phyloP scores from a whole-genome alignment of 371 early-diverging fungal species.

The Syncephalastrum sp. region DNA sequence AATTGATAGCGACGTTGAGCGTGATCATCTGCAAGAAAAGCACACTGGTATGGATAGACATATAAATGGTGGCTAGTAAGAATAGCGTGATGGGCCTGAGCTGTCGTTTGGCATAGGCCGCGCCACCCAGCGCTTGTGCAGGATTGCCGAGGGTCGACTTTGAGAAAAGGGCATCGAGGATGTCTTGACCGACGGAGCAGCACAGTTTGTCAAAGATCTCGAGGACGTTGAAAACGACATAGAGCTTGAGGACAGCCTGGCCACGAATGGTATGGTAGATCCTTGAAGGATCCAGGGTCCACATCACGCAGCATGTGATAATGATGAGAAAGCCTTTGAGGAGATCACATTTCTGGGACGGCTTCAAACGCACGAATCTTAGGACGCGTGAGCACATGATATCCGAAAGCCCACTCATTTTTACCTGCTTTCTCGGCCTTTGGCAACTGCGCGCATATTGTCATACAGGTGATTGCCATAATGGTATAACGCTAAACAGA shows the following conservation, averaged over 20 bases:
- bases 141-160: constrained; percentile 56
- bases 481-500: constrained; percentile 65
- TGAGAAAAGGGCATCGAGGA: constrained; percentile 88
- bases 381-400: neutral
- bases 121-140: constrained; percentile 14
- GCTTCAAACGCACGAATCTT: constrained; percentile 53
- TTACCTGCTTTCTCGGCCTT: constrained; percentile 22
- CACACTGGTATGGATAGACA: constrained; percentile 84
- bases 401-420: neutral
- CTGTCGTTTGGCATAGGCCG: constrained; percentile 46
- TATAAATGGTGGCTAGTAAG: constrained; percentile 76
- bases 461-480: constrained; percentile 19
- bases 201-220: constrained; percentile 95
- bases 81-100: constrained; percentile 62
- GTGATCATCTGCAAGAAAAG: constrained; percentile 96
- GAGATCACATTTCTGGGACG: constrained; percentile 85
- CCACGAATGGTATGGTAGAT: constrained; percentile 95
- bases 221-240: constrained; percentile 94
- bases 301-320: constrained; percentile 72
- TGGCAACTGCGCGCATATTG: constrained; percentile 21
- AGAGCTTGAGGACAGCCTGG: constrained; percentile 94
- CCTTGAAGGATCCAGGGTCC: constrained; percentile 81
- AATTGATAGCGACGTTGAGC: constrained; percentile 94
- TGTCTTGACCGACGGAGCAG: constrained; percentile 92
- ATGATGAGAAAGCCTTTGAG: constrained; percentile 77